Evolutionary conservation across 169 alveolate genomes (phyloP), one percentile per base, ranked within the genome.

Genomic region (Plasmodium inui): DNA sequence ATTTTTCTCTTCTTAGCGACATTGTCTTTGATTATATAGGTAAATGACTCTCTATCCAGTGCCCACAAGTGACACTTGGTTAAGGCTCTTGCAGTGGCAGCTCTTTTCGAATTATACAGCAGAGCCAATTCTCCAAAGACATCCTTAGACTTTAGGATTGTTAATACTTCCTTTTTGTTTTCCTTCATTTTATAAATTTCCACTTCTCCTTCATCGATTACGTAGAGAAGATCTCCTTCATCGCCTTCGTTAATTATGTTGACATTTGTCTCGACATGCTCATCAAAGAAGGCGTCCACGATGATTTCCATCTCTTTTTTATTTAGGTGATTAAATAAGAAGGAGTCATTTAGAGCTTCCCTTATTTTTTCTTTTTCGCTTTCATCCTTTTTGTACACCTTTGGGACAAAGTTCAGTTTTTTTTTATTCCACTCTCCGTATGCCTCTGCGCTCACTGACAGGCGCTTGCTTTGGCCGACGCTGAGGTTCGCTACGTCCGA

Each of bases 101-200:
- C 99, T 95, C 99, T 97, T 50, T 99, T 99, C 9, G 98, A 97
- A 95, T 99, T 99, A 96, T 99, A 99, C 85, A 99, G 96, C 34
- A 99, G 94, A 7, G 99, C 99, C n/a, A 99, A 97, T 92, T 99
- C 99, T 10, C 99, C 99, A 95, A 99, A 99, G 10, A 98, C 96
- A 80, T 98, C 99, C 8, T 99, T 99, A 10, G 98, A 97, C 32
- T 92, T 83, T 84, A 97, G 96, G 53, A 89, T 94, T 71, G 98
- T 95, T 12, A 97, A 93, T 34, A 94, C 41, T 70, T 93, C 95
- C 34, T 82, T 95, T 28, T 96, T 95, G 53, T 96, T 95, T 53
- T 93, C 97, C 39, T 98, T 98, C 19, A 94, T 83, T 91, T 97
- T 98, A 83, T 73, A 96, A 82, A 98, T 98, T 85, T 98, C 98